Evolutionary conservation across 1,284 basidiomycete genomes (phyloP), one percentile per base, ranked within the genome.

Genomic region (Schizophyllum commune): DNA sequence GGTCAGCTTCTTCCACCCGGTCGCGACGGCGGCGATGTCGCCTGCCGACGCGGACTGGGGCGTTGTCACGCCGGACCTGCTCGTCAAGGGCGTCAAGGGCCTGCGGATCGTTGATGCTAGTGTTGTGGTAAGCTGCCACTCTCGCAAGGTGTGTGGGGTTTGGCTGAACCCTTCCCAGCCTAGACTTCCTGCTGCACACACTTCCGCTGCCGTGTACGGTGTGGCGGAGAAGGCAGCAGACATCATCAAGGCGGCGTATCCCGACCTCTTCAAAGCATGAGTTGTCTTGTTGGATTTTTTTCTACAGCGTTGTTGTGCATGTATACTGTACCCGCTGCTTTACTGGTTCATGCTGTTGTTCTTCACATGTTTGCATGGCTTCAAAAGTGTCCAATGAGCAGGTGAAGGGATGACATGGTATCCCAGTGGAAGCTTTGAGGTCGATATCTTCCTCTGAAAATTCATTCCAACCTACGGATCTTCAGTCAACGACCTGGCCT

Each of bases 51-150:
- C 62, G 0, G 39, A 63, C 4, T 67, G 66, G 56, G 59, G 72
- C 58, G 79, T 77, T 1, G 71, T 79, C 2, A 75, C 77, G 62
- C 67, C 73, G 1, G 63, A 71, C 51, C 66, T 81, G 55, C 64
- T 63, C 4, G 78, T 80, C 22, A 74, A 79, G 58, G 77, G 78
- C 4, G 63, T 75, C 7, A 58, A 65, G 5, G 71, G 70, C 0
- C 63, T 79, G 32, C 69, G 79, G 2, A 68, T 79, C 6, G 71
- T 76, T 17, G 78, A 80, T 61, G 74, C 76, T 1, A 74, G 72
- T 15, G 68, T 76, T n/a, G 75, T 78, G 33, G 65, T 65, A n/a
- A 27, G 64, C n/a, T 54, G 34, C 13, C 34, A 39, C 6, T 39
- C 13, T 39, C 6, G 7, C 7, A 39, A 39, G 13, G 34, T 7